Conservation (phyloP, 2,329 filamentous ascomycete species). For the Xylariaceae sp. region DNA sequence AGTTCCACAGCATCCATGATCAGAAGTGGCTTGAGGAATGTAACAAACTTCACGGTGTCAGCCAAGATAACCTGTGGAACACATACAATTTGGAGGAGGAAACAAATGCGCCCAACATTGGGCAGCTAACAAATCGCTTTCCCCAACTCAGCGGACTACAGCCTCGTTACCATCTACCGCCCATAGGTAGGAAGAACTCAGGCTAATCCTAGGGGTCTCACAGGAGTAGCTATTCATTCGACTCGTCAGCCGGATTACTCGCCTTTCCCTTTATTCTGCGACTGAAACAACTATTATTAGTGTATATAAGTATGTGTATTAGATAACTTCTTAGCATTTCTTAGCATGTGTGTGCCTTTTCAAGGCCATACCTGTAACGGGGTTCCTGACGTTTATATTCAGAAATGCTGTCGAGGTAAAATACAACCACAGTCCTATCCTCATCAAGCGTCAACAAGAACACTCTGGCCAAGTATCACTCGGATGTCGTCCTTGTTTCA, state of each 20-base stretch:
- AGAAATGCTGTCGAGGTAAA: slow-evolving; percentile 7
- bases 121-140: slow-evolving; percentile 1
- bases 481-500: slow-evolving; percentile 17
- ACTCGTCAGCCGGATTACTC: background rate
- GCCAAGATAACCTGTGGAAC: slow-evolving; percentile 8
- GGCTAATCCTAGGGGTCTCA: too few relatives aligned
- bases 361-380: background rate
- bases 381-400: slow-evolving; percentile 1
- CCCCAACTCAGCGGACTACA: slow-evolving; percentile 1
- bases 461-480: slow-evolving; percentile 20
- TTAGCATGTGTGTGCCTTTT: background rate
- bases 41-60: slow-evolving; percentile 15
- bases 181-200: too few relatives aligned
- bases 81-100: slow-evolving; percentile 4
- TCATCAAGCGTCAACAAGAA: slow-evolving; percentile 13
- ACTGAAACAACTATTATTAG: too few relatives aligned
- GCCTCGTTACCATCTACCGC: slow-evolving; percentile 1
- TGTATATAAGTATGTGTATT: too few relatives aligned
- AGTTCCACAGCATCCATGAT: slow-evolving; percentile 24
- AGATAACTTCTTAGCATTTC: too few relatives aligned
- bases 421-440: slow-evolving; percentile 19
- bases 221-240: too few relatives aligned
- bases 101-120: slow-evolving; percentile 10
- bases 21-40: slow-evolving; percentile 23
- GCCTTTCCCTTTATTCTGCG: too few relatives aligned